These are phyloP conservation scores for Pachysandra terminalis DNA, from an alignment of 164 flowering plant genomes.

Conservation along the genomic window DNA sequence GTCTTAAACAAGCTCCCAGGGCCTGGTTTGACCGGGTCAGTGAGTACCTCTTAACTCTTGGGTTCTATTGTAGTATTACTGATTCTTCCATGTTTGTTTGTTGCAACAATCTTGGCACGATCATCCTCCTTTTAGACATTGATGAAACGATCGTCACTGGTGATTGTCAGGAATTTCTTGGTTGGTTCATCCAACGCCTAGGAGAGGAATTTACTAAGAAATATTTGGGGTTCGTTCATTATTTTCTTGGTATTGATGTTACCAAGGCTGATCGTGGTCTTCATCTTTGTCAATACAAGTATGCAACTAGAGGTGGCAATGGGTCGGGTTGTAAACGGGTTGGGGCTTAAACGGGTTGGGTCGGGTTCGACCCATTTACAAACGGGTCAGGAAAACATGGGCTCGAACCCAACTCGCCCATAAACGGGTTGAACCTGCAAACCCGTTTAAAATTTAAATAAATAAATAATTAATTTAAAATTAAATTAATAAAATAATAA, in stretches of 20 bases:
- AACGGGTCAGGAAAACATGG: too few relatives aligned
- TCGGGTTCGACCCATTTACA: too few relatives aligned
- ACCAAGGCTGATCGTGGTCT: neutral
- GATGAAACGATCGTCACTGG: conserved; percentile 9
- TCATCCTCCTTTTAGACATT: too few relatives aligned
- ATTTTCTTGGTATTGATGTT: conserved; percentile 11
- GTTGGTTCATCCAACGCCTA: neutral
- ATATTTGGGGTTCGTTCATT: neutral
- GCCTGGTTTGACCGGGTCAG: conserved; percentile 13
- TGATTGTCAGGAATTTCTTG: too few relatives aligned
- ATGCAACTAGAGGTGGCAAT: conserved; percentile 2
- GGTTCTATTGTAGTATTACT: neutral
- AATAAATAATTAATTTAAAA: too few relatives aligned
- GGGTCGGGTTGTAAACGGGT: too few relatives aligned
- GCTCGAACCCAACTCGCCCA: too few relatives aligned
- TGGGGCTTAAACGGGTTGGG: too few relatives aligned
- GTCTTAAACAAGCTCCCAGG: conserved; percentile 14
- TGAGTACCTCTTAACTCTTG: neutral
- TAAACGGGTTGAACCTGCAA: too few relatives aligned
- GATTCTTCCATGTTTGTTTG: conserved; percentile 5
- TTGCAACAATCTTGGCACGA: too few relatives aligned
- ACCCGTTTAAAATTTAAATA: too few relatives aligned
- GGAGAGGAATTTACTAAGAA: neutral
- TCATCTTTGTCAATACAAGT: conserved; percentile 3
- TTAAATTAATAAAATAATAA: too few relatives aligned